A percentile compares a stretch with the other conserved stretches of the same genome.
Conservation (phyloP, 305 asterid genomes). For the Fraxinus angustifolia region DNA sequence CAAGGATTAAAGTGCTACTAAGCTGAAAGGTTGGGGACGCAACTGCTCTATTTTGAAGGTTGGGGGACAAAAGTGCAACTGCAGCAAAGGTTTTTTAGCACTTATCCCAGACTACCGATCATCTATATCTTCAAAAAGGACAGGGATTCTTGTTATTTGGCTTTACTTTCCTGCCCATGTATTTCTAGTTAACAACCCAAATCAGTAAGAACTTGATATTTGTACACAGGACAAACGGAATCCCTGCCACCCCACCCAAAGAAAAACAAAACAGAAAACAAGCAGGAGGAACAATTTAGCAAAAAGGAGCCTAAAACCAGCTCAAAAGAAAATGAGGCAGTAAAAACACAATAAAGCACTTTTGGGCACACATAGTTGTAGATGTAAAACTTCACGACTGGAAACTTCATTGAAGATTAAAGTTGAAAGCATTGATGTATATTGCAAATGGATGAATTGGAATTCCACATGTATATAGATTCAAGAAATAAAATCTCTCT, state of each 20-base stretch:
- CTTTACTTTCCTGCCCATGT: background rate
- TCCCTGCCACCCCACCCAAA: background rate
- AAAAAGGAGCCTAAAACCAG: background rate
- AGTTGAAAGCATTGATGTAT: background rate
- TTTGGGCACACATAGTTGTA: background rate
- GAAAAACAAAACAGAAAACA: background rate
- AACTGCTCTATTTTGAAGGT: background rate
- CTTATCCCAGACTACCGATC: background rate
- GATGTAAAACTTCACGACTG: background rate
- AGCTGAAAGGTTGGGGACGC: background rate
- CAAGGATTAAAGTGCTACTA: background rate
- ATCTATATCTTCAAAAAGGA: background rate
- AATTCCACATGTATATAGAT: background rate
- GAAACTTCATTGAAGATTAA: background rate
- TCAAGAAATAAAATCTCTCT: background rate
- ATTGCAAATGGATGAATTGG: background rate
- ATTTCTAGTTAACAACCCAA: background rate
- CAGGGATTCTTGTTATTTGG: background rate
- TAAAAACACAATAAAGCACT: background rate
- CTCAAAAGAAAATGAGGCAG: background rate
- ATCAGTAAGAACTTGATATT: background rate
- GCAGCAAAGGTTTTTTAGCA: background rate
- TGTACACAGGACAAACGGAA: background rate
- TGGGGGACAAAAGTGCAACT: background rate
- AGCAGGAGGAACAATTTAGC: background rate